These are phyloP conservation scores for Veloboletus limbatus DNA, from an alignment of 1,284 basidiomycete genomes.

Conservation along the genomic window DNA sequence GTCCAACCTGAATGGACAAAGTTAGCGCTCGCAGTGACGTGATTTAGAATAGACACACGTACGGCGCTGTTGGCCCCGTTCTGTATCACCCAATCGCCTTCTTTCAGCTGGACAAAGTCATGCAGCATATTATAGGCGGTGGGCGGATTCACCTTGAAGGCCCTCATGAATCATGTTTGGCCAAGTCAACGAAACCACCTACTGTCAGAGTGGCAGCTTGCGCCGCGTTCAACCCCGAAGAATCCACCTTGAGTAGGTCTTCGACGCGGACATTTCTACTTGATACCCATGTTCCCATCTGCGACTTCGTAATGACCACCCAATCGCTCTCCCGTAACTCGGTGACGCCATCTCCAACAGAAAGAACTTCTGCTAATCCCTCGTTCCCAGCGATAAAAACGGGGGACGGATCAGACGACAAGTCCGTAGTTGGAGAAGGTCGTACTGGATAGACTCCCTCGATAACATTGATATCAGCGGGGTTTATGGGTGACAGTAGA, in stretches of 20 bases:
- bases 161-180: background rate
- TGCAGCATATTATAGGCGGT: constrained; percentile 81
- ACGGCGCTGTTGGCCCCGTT: constrained; percentile 86
- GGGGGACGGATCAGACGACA: constrained; percentile 36
- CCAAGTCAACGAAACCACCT: constrained; percentile 15
- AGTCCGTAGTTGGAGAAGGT: constrained; percentile 43
- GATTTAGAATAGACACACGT: constrained; percentile 8
- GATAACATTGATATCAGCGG: constrained; percentile 77
- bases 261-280: constrained; percentile 49
- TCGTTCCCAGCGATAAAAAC: constrained; percentile 77
- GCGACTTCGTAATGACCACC: constrained; percentile 69
- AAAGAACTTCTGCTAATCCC: constrained; percentile 66
- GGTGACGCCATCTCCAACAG: constrained; percentile 53
- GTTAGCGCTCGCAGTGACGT: constrained; percentile 1
- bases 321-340: constrained; percentile 61
- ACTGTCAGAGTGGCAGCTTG: constrained; percentile 74
- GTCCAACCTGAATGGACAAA: constrained; percentile 57
- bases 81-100: constrained; percentile 76
- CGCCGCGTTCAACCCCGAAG: constrained; percentile 49
- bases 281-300: constrained; percentile 78
- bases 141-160: constrained; percentile 71
- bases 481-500: constrained; percentile 78
- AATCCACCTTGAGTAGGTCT: constrained; percentile 64
- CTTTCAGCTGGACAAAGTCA: constrained; percentile 60
- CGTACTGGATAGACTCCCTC: constrained; percentile 79